Conservation (phyloP, 441 rosid genomes). For the Corymbia citriodora region DNA sequence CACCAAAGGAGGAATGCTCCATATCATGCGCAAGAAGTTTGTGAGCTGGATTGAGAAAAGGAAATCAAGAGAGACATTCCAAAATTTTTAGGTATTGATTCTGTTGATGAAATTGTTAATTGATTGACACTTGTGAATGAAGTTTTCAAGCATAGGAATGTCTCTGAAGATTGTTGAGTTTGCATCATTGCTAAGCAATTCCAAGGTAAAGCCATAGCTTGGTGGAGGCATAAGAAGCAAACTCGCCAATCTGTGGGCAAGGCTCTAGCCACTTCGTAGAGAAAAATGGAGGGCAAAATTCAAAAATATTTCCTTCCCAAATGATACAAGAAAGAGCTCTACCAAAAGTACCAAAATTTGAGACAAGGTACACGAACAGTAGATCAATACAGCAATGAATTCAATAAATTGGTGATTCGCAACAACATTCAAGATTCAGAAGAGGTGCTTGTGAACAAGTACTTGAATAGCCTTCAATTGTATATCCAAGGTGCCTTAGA, state of each 20-base stretch:
- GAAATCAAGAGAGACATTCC: background rate
- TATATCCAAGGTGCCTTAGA: background rate
- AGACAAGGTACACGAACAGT: background rate
- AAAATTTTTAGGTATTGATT: background rate
- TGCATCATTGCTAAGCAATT: too few species aligned
- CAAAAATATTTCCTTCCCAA: too few species aligned
- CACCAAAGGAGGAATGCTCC: background rate
- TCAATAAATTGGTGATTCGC: background rate
- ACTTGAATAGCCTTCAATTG: background rate
- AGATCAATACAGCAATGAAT: background rate
- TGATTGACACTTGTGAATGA: too few species aligned
- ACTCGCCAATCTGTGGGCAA: too few species aligned
- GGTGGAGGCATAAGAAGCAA: too few species aligned
- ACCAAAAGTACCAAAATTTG: too few species aligned
- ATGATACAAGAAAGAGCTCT: too few species aligned
- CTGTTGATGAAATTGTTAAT: background rate
- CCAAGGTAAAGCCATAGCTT: too few species aligned
- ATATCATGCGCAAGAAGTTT: background rate
- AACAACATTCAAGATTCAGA: background rate
- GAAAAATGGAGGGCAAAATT: too few species aligned
- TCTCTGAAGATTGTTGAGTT: too few species aligned
- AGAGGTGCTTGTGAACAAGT: background rate
- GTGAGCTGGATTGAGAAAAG: background rate
- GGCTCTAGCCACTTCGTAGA: too few species aligned
- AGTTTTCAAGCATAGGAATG: too few species aligned